A percentile compares a stretch with the other conserved stretches of the same genome.
These are phyloP conservation scores for Candida pseudoglaebosa DNA, from an alignment of 805 yeast genomes.

Conservation along the genomic window DNA sequence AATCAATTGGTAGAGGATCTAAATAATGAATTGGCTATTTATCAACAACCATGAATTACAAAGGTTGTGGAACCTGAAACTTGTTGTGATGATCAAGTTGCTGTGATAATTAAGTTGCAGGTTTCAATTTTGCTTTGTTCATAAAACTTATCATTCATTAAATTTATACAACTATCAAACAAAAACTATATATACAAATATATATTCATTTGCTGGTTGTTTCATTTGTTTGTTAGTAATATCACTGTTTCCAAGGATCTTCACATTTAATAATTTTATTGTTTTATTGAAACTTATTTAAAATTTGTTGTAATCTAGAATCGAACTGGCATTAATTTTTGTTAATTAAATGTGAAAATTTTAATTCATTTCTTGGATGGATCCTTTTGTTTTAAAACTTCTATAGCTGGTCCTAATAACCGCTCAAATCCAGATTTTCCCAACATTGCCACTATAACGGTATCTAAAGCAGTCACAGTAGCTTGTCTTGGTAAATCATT, in stretches of 20 bases:
- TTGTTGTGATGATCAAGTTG: too few relatives aligned
- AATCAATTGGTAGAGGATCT: too few relatives aligned
- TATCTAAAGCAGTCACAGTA: constrained; percentile 72
- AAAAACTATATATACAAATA: background rate
- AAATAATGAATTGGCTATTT: too few relatives aligned
- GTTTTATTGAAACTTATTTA: too few relatives aligned
- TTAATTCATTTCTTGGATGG: constrained; percentile 42
- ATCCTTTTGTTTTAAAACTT: constrained; percentile 78
- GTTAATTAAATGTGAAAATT: background rate
- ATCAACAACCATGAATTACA: too few relatives aligned
- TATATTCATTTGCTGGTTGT: too few relatives aligned
- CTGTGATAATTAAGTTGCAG: too few relatives aligned
- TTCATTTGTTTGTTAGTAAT: background rate
- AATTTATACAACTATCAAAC: constrained; percentile 1
- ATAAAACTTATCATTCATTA: constrained; percentile 3
- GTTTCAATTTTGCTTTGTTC: background rate
- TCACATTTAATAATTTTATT: too few relatives aligned
- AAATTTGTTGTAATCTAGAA: too few relatives aligned
- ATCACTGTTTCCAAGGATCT: too few relatives aligned
- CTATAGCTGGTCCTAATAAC: constrained; percentile 90
- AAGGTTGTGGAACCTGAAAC: too few relatives aligned
- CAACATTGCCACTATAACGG: constrained; percentile 84
- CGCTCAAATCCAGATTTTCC: constrained; percentile 93
- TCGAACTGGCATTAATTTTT: background rate
- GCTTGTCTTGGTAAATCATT: constrained; percentile 94